phyloP scores from a whole-genome alignment of 768 basidiomycete genomes.

The Lentinula lateritia region DNA sequence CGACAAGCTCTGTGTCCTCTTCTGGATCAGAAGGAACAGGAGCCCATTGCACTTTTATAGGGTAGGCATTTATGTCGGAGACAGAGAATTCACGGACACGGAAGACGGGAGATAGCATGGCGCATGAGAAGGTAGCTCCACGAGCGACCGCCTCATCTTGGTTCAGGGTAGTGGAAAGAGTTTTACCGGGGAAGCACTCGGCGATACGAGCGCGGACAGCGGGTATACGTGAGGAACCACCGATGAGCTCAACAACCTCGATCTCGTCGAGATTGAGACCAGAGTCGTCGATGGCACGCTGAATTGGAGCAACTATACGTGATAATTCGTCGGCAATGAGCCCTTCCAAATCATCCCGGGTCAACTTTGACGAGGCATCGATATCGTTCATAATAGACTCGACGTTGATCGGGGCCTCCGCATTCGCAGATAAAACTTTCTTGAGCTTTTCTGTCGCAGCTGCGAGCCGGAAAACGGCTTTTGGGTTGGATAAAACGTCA shows the following conservation, averaged over 20 bases:
- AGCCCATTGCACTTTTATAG: constrained; percentile 90
- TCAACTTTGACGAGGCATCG: constrained; percentile 83
- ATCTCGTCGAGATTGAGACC: constrained; percentile 81
- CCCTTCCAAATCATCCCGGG: constrained; percentile 75
- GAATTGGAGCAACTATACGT: constrained; percentile 69
- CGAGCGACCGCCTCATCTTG: constrained; percentile 97
- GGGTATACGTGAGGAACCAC: constrained; percentile 90
- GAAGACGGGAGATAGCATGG: constrained; percentile 96
- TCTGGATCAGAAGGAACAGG: constrained; percentile 67
- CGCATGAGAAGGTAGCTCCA: constrained; percentile 95
- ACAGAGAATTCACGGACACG: constrained; percentile 93
- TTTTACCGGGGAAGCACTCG: constrained; percentile 73
- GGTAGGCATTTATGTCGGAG: constrained; percentile 81
- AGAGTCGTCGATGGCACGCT: constrained; percentile 75
- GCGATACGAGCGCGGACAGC: constrained; percentile 87
- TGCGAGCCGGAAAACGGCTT: constrained; percentile 86
- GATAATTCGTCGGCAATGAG: constrained; percentile 75
- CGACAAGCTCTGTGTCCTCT: constrained; percentile 87
- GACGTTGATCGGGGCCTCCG: constrained; percentile 83
- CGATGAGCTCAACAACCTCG: constrained; percentile 88
- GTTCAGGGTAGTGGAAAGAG: constrained; percentile 90
- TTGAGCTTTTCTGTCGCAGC: constrained; percentile 92
- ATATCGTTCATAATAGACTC: constrained; percentile 96
- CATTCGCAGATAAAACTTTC: constrained; percentile 93
- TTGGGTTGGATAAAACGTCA: constrained; percentile 86